A percentile compares a stretch with the other conserved stretches of the same genome.
phyloP scores from a whole-genome alignment of 495 filamentous ascomycete species.

The Hypoxylon fuscum region DNA sequence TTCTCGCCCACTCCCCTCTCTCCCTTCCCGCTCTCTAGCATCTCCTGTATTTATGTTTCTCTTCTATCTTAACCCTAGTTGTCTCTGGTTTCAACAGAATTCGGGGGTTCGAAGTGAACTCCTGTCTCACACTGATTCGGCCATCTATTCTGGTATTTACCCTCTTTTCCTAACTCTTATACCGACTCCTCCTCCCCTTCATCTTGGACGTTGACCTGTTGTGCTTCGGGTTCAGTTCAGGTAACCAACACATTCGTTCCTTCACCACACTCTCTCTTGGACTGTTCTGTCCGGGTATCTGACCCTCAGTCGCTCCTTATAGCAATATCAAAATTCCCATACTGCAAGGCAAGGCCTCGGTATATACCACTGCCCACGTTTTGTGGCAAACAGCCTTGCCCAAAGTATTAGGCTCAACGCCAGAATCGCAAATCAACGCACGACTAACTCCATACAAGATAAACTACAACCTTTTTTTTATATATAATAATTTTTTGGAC shows the following conservation, averaged over 20 bases:
- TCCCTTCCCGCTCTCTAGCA: constrained; percentile 48
- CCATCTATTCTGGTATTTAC: constrained; percentile 27
- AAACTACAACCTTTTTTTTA: no score
- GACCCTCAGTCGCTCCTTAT: constrained; percentile 58
- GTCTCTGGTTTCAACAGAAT: constrained; percentile 46
- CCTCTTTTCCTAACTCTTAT: constrained; percentile 38
- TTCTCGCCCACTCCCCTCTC: constrained; percentile 46
- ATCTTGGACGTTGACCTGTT: constrained; percentile 20
- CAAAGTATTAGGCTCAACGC: no score
- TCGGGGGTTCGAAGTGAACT: constrained; percentile 40
- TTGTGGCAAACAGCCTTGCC: neutral
- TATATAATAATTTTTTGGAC: no score
- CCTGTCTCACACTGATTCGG: constrained; percentile 45
- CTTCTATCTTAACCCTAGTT: constrained; percentile 47
- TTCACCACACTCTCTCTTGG: constrained; percentile 33
- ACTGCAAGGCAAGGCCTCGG: neutral
- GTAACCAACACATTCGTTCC: constrained; percentile 45
- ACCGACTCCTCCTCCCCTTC: constrained; percentile 35
- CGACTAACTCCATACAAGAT: no score
- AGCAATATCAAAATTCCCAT: constrained; percentile 9
- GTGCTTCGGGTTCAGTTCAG: constrained; percentile 32
- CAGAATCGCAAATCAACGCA: no score
- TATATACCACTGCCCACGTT: neutral
- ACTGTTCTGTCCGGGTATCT: constrained; percentile 41
- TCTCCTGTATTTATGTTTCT: constrained; percentile 45